Evolutionary conservation across 202 grass and related monocot species (phyloP).

Genomic region (Carex sylvatica): DNA sequence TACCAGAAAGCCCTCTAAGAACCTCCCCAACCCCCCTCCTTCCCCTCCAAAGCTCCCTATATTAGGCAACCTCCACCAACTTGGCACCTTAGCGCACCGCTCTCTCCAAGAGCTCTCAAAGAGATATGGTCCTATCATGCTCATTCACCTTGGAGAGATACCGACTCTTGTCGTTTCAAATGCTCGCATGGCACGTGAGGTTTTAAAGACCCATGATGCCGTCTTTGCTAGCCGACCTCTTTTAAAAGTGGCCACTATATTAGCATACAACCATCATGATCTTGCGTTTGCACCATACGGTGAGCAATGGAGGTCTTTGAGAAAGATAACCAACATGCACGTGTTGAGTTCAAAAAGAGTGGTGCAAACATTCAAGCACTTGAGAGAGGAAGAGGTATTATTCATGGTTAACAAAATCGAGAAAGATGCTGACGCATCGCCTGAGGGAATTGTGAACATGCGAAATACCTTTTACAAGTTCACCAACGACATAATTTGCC

Average conservation of each 20-base stretch:
- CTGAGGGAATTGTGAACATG: not conserved
- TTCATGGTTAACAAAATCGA: constrained; percentile 16
- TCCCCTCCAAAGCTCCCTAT: constrained; percentile 45
- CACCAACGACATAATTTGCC: constrained; percentile 23
- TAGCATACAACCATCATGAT: not conserved
- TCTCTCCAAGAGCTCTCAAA: constrained; percentile 28
- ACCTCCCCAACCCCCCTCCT: constrained; percentile 24
- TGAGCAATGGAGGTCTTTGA: constrained; percentile 25
- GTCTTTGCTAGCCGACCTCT: constrained; percentile 29
- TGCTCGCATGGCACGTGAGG: constrained; percentile 23
- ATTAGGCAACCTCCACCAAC: constrained; percentile 46
- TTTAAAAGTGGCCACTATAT: not conserved
- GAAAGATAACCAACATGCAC: constrained; percentile 22
- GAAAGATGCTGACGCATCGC: not conserved
- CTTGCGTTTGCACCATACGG: constrained; percentile 33
- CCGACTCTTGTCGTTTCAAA: constrained; percentile 33
- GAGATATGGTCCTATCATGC: constrained; percentile 42
- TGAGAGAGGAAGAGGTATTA: constrained; percentile 20
- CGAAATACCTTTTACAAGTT: constrained; percentile 15
- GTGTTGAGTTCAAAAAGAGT: constrained; percentile 23
- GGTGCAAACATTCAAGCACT: constrained; percentile 26
- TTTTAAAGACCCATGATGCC: constrained; percentile 40
- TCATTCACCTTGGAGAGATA: constrained; percentile 38
- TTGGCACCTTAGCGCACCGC: constrained; percentile 30
- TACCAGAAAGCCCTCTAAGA: constrained; percentile 12